Conservation (phyloP, 352 stramenopile genomes). For the Phytopythium chamaehyphon region DNA sequence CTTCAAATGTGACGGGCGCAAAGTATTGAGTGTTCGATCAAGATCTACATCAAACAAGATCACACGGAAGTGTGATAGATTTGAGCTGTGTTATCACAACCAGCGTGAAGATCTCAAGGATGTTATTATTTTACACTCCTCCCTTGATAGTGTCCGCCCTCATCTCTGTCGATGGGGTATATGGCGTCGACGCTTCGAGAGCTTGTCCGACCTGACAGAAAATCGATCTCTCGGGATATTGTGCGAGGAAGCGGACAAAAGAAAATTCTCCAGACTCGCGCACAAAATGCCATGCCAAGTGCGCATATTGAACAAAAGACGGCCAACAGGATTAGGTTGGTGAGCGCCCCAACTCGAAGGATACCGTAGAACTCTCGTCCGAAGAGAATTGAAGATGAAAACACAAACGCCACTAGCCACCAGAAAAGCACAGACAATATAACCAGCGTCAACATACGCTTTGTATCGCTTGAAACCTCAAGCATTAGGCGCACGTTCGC, state of each 20-base stretch:
- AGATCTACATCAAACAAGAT: too few relatives aligned
- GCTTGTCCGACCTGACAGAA: slow-evolving; percentile 15
- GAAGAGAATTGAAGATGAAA: slow-evolving; percentile 50
- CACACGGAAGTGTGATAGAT: too few relatives aligned
- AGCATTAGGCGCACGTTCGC: slow-evolving; percentile 45
- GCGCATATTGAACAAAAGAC: slow-evolving; percentile 27
- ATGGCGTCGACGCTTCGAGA: slow-evolving; percentile 29
- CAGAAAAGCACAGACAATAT: slow-evolving; percentile 35
- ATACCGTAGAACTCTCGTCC: slow-evolving; percentile 62
- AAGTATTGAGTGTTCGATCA: too few relatives aligned
- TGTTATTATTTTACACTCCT: too few relatives aligned
- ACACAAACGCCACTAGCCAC: slow-evolving; percentile 41
- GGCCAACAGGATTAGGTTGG: slow-evolving; percentile 32
- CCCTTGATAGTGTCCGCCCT: background rate
- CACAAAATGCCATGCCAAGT: slow-evolving; percentile 24
- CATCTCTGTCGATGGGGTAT: slow-evolving; percentile 32
- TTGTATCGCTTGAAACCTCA: slow-evolving; percentile 30
- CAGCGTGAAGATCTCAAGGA: too few relatives aligned
- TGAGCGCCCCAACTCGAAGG: slow-evolving; percentile 32
- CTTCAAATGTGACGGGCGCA: too few relatives aligned
- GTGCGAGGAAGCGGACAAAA: slow-evolving; percentile 35
- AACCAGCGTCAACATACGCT: slow-evolving; percentile 26
- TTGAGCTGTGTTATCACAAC: background rate
- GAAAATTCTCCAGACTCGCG: slow-evolving; percentile 27
- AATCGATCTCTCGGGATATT: slow-evolving; percentile 48